Conservation (phyloP, 805 yeast species). For the Cyberlindnera lachancei region DNA sequence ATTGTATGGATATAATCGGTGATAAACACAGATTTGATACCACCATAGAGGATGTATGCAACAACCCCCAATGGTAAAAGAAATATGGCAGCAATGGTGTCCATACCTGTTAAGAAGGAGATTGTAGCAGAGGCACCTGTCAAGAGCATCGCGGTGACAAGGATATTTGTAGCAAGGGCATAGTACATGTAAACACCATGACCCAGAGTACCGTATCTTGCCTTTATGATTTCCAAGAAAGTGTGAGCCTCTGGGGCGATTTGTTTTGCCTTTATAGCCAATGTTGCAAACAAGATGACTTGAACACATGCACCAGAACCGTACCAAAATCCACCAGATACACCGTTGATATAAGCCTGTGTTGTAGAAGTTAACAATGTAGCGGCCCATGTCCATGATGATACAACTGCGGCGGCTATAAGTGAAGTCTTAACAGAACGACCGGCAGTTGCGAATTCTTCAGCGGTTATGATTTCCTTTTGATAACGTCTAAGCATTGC, state of each 20-base stretch:
- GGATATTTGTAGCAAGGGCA: conserved; percentile 80
- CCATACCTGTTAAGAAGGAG: conserved; percentile 73
- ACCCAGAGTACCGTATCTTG: conserved; percentile 71
- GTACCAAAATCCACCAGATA: conserved; percentile 60
- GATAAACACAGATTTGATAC: conserved; percentile 73
- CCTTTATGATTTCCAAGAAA: conserved; percentile 74
- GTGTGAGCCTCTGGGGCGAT: conserved; percentile 92
- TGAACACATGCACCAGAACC: conserved; percentile 92
- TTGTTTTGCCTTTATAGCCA: conserved; percentile 84
- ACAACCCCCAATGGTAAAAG: conserved; percentile 76
- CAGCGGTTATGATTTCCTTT: conserved; percentile 82
- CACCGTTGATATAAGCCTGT: conserved; percentile 72
- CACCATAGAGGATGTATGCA: conserved; percentile 71
- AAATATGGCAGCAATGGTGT: conserved; percentile 74
- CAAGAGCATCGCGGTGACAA: conserved; percentile 87
- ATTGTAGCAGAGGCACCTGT: conserved; percentile 89
- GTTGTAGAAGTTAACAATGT: conserved; percentile 70
- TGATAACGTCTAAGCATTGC: conserved; percentile 68
- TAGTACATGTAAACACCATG: conserved; percentile 68
- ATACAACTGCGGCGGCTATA: conserved; percentile 84
- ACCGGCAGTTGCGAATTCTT: conserved; percentile 91
- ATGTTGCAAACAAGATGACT: conserved; percentile 74
- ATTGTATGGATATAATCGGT: conserved; percentile 81
- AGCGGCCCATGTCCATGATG: conserved; percentile 94
- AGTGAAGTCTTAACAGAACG: conserved; percentile 79